Base-by-base conservation (phyloP, 257 asterid species). In the Henckelia pumila region DNA sequence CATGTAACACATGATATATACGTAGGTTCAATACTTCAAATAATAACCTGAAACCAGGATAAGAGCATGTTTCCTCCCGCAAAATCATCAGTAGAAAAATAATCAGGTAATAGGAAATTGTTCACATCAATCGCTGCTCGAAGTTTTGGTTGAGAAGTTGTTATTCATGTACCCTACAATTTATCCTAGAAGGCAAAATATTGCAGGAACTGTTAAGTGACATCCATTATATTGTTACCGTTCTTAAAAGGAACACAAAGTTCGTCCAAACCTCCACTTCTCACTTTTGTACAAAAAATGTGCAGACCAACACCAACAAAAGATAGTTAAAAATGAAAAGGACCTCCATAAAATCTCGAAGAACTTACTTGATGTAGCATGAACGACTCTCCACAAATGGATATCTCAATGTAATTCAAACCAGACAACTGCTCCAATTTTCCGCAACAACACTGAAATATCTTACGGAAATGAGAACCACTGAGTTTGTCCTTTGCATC, bases 341-440 rank as follows among this genome's bases (percentile, higher is more conserved):
- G 21, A 2, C 4, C 17, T 50, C 26, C 44, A 20, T 3, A 16
- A 47, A 66, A 60, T 59, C 23, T 47, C 25, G 70, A 65, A 49
- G 55, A 60, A 70, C 77, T 73, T 84, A 92, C 98, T 82, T 92
- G 99, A 81, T 93, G 97, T 82, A 93, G 75, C 99, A 93, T 93
- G 83, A 90, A 93, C 30, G 99, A 93, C 81, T 93, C 99, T 57
- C 99, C 99, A 71, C 83, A 85, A 49, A 93, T 82, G 63, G 91
- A 82, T 76, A 93, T 79, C 72, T 88, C 99, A 50, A 93, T 80
- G 50, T 72, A 93, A 57, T 79, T 85, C 77, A 77, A 64, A 64
- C 87, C 89, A 52, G 71, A 75, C 74, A 86, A 60, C 75, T 61
- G 87, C 84, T 86, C 92, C 86, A 93, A 37, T 66, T 84, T 78